Conservation (phyloP, 1,284 basidiomycete genomes). For the Sanguinoderma infundibulare region DNA sequence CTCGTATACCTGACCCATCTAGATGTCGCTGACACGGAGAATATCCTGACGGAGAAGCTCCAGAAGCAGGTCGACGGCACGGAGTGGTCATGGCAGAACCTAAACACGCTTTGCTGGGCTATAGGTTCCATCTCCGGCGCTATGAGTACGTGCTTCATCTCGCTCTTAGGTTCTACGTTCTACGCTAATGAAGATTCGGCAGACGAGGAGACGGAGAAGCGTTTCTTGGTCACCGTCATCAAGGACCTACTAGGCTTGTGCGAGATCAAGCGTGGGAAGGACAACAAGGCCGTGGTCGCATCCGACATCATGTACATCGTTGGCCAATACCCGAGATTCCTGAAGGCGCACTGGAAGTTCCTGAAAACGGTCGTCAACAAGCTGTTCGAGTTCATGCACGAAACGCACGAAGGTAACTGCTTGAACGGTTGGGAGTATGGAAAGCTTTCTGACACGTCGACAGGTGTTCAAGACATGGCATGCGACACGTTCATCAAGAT, state of each 20-base stretch:
- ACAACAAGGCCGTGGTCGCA: slow-evolving; percentile 99
- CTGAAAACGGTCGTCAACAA: slow-evolving; percentile 99
- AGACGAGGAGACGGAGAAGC: slow-evolving; percentile 99
- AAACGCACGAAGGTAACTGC: slow-evolving; percentile 90
- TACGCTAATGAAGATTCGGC: slow-evolving; percentile 17
- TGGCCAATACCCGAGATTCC: slow-evolving; percentile 98
- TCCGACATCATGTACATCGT: slow-evolving; percentile 99
- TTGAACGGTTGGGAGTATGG: slow-evolving; percentile 10
- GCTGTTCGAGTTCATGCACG: slow-evolving; percentile 99
- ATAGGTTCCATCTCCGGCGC: slow-evolving; percentile 99
- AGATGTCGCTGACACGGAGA: slow-evolving; percentile 96
- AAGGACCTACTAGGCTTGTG: slow-evolving; percentile 96
- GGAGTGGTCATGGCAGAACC: slow-evolving; percentile 99
- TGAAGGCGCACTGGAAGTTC: slow-evolving; percentile 99
- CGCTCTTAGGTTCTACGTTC: slow-evolving; percentile 6
- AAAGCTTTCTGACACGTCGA: slow-evolving; percentile 16
- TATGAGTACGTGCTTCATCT: slow-evolving; percentile 78
- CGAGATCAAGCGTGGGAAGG: slow-evolving; percentile 99
- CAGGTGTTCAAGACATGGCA: slow-evolving; percentile 99
- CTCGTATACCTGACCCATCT: slow-evolving; percentile 97
- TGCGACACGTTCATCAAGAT: slow-evolving; percentile 99
- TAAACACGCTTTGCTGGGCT: slow-evolving; percentile 99
- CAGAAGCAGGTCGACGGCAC: slow-evolving; percentile 96
- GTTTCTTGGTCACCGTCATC: slow-evolving; percentile 99
- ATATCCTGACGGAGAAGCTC: slow-evolving; percentile 96